A percentile compares a stretch with the other conserved stretches of the same genome.
Evolutionary conservation across 139 green algal genomes (phyloP).

Genomic region (Picochlorum sp.): DNA sequence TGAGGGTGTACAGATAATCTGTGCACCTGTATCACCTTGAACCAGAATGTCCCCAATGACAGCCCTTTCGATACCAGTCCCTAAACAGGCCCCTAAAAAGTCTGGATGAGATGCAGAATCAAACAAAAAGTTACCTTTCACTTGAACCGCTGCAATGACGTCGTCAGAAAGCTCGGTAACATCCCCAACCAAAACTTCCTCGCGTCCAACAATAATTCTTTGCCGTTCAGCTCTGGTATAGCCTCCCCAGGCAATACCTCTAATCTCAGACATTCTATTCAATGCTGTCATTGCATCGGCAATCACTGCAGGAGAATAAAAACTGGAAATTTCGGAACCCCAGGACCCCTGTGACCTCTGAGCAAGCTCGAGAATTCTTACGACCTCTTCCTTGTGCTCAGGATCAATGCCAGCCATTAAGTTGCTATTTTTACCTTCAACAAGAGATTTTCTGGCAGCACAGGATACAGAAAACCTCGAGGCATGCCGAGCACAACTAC

Average conservation of each 20-base stretch:
- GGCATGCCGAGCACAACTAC: constrained; percentile 45
- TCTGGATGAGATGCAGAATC: constrained; percentile 67
- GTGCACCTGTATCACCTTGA: constrained; percentile 60
- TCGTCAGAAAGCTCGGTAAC: neutral
- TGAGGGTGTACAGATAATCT: constrained; percentile 57
- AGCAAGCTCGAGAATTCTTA: constrained; percentile 50
- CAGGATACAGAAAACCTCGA: neutral
- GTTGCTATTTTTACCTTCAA: neutral
- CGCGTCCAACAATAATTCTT: constrained; percentile 40
- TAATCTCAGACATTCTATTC: constrained; percentile 30
- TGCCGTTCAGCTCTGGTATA: constrained; percentile 55
- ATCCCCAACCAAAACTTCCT: constrained; percentile 36
- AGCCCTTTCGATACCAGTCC: constrained; percentile 50
- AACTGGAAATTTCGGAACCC: constrained; percentile 25
- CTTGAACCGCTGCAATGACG: constrained; percentile 49
- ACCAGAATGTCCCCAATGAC: constrained; percentile 67
- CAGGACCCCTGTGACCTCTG: constrained; percentile 28
- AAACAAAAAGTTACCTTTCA: constrained; percentile 64
- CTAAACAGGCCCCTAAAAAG: constrained; percentile 67
- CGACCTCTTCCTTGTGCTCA: neutral
- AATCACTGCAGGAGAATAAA: constrained; percentile 46
- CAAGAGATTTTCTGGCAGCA: neutral
- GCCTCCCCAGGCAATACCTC: constrained; percentile 50
- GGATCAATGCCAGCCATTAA: neutral
- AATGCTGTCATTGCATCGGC: constrained; percentile 38